phyloP scores from a whole-genome alignment of 768 basidiomycete species.

The Dioszegia aurantiaca region DNA sequence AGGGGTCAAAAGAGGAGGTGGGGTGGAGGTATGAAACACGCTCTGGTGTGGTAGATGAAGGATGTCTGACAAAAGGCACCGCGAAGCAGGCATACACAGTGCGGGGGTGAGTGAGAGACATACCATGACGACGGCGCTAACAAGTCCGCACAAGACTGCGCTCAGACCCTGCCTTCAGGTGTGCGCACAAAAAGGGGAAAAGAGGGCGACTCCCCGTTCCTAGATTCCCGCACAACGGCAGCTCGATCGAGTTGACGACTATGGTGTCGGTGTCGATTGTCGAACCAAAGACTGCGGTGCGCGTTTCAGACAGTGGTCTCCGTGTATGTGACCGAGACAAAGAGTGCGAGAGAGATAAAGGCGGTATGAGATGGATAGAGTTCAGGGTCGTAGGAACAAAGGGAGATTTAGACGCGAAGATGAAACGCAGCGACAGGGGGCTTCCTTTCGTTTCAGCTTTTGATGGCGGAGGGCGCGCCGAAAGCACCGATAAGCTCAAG shows the following conservation, averaged over 20 bases:
- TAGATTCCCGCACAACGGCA: too few relatives aligned
- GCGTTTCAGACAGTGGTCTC: too few relatives aligned
- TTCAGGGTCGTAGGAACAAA: constrained; percentile 1
- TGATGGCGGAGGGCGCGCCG: background rate
- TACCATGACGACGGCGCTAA: constrained; percentile 5
- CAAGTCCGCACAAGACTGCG: too few relatives aligned
- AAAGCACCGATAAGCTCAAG: background rate
- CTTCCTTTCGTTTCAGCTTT: constrained; percentile 8
- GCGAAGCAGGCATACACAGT: background rate
- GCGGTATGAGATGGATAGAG: background rate
- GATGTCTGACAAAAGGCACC: background rate
- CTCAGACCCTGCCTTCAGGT: too few relatives aligned
- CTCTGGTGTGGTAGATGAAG: background rate
- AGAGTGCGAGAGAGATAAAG: background rate
- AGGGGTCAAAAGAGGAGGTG: background rate
- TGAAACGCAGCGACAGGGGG: constrained; percentile 2
- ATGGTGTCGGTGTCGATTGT: too few relatives aligned
- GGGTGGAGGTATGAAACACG: constrained; percentile 3
- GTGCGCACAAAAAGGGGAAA: too few relatives aligned
- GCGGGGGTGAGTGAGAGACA: background rate
- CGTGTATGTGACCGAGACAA: too few relatives aligned
- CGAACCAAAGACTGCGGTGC: too few relatives aligned
- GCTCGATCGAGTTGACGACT: too few relatives aligned
- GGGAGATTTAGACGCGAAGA: background rate
- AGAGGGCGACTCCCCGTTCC: too few relatives aligned